Evolutionary conservation across 805 yeast species (phyloP).

Genomic region (Ogataea sp.): DNA sequence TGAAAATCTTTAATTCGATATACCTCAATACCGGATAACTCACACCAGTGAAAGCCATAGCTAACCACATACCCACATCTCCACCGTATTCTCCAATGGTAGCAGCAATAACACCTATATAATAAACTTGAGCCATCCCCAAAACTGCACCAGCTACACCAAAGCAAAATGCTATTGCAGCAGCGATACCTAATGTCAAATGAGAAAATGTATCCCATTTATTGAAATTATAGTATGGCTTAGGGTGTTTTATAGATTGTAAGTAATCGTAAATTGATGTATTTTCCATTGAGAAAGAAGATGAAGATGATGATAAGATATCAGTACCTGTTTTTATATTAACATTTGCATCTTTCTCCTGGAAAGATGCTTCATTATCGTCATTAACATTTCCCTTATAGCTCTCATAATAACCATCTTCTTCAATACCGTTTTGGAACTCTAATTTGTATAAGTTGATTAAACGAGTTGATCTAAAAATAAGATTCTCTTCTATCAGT

Average conservation of each 20-base stretch:
- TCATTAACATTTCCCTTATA: too few species aligned
- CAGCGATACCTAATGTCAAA: slow-evolving; percentile 67
- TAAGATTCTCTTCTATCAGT: slow-evolving; percentile 60
- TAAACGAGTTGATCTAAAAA: slow-evolving; percentile 49
- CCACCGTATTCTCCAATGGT: slow-evolving; percentile 62
- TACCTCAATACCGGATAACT: slow-evolving; percentile 61
- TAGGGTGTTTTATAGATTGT: not conserved
- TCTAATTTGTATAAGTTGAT: slow-evolving; percentile 34
- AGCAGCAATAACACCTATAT: slow-evolving; percentile 67
- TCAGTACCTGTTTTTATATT: too few species aligned
- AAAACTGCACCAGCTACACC: slow-evolving; percentile 80
- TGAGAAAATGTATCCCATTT: slow-evolving; percentile 58
- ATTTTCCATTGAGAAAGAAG: not conserved
- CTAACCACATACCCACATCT: slow-evolving; percentile 76
- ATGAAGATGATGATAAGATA: too few species aligned
- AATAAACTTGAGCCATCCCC: slow-evolving; percentile 86
- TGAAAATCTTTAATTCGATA: slow-evolving; percentile 50
- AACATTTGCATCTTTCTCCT: too few species aligned
- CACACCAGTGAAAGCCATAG: slow-evolving; percentile 62
- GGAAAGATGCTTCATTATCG: not conserved
- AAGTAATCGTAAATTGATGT: slow-evolving; percentile 1
- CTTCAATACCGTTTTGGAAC: too few species aligned
- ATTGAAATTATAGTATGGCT: slow-evolving; percentile 57
- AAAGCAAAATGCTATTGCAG: slow-evolving; percentile 51
- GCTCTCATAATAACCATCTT: too few species aligned